Base-by-base conservation (phyloP, 176 grass and related monocot genomes). In the Triticum turgidum region DNA sequence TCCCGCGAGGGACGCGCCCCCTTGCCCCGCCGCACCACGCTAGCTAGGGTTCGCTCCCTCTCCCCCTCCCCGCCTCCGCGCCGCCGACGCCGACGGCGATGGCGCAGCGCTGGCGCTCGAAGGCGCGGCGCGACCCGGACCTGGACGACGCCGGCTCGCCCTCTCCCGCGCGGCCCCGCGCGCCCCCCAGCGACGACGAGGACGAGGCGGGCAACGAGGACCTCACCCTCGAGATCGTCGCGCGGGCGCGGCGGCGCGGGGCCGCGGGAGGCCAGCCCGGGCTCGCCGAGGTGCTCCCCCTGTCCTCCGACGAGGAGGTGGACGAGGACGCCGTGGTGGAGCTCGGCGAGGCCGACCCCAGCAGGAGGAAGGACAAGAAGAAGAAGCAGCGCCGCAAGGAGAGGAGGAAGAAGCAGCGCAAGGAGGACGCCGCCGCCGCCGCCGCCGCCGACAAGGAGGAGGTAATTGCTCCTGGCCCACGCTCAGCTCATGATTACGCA, bases 191-290 rank as follows among this genome's bases (percentile, higher is more conserved):
- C 44, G 92, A 86, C 9, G 93, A 91, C 7, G 93, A 97, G 5
- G 95, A 95, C 45, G 90, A 93, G 10, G 73, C 3, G 69, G 85
- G 90, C 29, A 99, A 99, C 90, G 89, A 92, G 87, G 97, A 99
- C 73, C 92, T 99, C 72, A 94, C 79, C 52, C 87, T 99, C 13
- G 94, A 93, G 61, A 91, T 99, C 85, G 12, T 99, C 30, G 89
- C 87, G 80, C 87, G 86, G 83, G 88, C 88, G 71, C 77, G 80
- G 80, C 81, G 85, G 63, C 81, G 85, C 63, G 74, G 82, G 59
- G 83, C 44, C 18, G 66, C 6, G 49, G 29, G 80, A 22, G 10
- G 73, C 56, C 51, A n/a, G 22, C 33, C 20, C 8, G 76, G 35
- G 20, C 5, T 69, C 47, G 34, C 52, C 25, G 61, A 80, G 33